These are phyloP conservation scores for Apocynum venetum DNA, from an alignment of 257 asterid species.

Conservation along the genomic window DNA sequence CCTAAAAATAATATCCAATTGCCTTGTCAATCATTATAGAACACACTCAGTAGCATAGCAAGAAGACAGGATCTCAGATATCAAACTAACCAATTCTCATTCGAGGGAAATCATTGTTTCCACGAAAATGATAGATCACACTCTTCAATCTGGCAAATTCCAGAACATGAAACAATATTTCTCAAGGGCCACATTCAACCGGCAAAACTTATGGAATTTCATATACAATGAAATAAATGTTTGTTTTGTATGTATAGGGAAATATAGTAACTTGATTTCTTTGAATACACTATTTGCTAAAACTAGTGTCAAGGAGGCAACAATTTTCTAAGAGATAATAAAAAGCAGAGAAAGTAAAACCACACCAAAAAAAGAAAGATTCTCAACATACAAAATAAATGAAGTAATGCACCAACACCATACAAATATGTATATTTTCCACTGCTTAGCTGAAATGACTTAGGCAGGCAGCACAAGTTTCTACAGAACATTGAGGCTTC, in stretches of 20 bases:
- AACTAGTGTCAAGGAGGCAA: neutral
- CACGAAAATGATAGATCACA: slow-evolving; percentile 72
- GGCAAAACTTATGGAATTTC: neutral
- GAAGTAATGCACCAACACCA: neutral
- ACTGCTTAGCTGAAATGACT: neutral
- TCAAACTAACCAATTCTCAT: slow-evolving; percentile 73
- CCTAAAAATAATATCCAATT: slow-evolving; percentile 39
- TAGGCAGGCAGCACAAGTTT: neutral
- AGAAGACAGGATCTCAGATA: slow-evolving; percentile 12
- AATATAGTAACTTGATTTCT: neutral
- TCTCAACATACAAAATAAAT: neutral
- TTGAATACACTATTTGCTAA: neutral
- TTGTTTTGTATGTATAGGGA: no score
- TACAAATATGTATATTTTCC: neutral
- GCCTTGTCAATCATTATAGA: slow-evolving; percentile 8
- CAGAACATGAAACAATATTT: neutral
- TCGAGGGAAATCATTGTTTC: slow-evolving; percentile 84
- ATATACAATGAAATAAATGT: neutral
- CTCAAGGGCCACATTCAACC: neutral
- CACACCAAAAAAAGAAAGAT: neutral
- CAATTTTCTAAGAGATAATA: neutral
- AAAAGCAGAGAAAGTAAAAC: neutral
- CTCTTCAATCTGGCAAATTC: slow-evolving; percentile 57
- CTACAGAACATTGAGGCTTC: neutral
- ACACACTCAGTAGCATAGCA: slow-evolving; percentile 8